Conservation (phyloP, 768 basidiomycete species). For the Psilocybe sp. region DNA sequence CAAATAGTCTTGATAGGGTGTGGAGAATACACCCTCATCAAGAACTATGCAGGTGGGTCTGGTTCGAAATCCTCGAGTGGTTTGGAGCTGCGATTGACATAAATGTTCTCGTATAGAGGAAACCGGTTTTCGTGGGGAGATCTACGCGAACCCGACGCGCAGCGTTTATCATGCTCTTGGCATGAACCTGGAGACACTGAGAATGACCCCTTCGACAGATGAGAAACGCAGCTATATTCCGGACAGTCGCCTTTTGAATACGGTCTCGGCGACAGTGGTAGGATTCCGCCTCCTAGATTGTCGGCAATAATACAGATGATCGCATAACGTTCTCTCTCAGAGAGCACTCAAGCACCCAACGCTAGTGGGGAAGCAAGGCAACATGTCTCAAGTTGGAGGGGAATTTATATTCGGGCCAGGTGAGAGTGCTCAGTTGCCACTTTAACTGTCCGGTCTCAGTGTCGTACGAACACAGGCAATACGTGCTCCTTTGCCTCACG, state of each 20-base stretch:
- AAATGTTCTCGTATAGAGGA: conserved; percentile 28
- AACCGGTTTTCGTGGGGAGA: conserved; percentile 40
- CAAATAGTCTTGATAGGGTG: conserved; percentile 57
- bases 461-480: conserved; percentile 26
- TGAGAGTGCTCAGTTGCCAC: conserved; percentile 18
- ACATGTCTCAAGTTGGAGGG: conserved; percentile 59
- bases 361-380: conserved; percentile 60
- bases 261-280: conserved; percentile 45
- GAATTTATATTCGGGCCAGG: conserved; percentile 64
- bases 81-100: not conserved
- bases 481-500: conserved; percentile 49
- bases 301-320: no score
- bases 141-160: conserved; percentile 68
- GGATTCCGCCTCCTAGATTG: not conserved
- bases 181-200: conserved; percentile 51
- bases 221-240: conserved; percentile 45
- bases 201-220: conserved; percentile 41
- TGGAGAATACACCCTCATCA: conserved; percentile 52
- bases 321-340: no score
- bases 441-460: not conserved
- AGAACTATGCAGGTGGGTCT: conserved; percentile 42
- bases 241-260: conserved; percentile 24
- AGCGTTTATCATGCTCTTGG: conserved; percentile 58
- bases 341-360: conserved; percentile 40
- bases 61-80: not conserved